Evolutionary conservation across 345 rosid species (phyloP).

Genomic region (Punica granatum): DNA sequence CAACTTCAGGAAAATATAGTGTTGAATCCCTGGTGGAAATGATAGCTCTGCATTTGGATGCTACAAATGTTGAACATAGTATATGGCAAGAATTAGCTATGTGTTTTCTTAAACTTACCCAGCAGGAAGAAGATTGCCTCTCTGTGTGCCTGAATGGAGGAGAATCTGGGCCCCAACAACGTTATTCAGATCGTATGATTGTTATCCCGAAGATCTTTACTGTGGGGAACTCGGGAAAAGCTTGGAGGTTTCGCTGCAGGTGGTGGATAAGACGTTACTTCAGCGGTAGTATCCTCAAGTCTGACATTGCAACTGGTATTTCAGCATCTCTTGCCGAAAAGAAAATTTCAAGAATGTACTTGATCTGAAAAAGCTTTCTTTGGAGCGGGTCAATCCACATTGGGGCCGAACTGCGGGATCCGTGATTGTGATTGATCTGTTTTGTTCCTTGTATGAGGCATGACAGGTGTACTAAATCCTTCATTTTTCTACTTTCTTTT

Average conservation of each 20-base stretch:
- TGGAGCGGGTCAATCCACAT: not conserved
- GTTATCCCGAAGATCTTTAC: slow-evolving; percentile 34
- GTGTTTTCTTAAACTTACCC: slow-evolving; percentile 47
- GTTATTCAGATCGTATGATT: slow-evolving; percentile 23
- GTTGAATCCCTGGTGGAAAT: slow-evolving; percentile 51
- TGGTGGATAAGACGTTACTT: slow-evolving; percentile 69
- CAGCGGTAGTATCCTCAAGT: slow-evolving; percentile 35
- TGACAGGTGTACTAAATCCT: not conserved
- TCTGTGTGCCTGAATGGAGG: slow-evolving; percentile 37
- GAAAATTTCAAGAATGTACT: not conserved
- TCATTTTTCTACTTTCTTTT: not conserved
- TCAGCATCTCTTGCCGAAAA: not conserved
- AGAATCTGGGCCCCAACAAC: slow-evolving; percentile 23
- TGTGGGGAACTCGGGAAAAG: slow-evolving; percentile 20
- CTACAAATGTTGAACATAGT: slow-evolving; percentile 29
- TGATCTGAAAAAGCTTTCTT: not conserved
- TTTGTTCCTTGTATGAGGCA: no score
- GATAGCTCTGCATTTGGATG: slow-evolving; percentile 84
- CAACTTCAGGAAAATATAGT: slow-evolving; percentile 44
- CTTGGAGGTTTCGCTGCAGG: slow-evolving; percentile 56
- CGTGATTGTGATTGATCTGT: no score
- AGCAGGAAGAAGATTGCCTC: slow-evolving; percentile 49
- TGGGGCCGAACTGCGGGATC: not conserved
- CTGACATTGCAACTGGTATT: slow-evolving; percentile 41
- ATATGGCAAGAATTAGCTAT: slow-evolving; percentile 70